Percentiles rank a stretch among this genome's conserved stretches.
Conservation (phyloP, 2,329 filamentous ascomycete genomes). For the Pseudogymnoascus sp. region DNA sequence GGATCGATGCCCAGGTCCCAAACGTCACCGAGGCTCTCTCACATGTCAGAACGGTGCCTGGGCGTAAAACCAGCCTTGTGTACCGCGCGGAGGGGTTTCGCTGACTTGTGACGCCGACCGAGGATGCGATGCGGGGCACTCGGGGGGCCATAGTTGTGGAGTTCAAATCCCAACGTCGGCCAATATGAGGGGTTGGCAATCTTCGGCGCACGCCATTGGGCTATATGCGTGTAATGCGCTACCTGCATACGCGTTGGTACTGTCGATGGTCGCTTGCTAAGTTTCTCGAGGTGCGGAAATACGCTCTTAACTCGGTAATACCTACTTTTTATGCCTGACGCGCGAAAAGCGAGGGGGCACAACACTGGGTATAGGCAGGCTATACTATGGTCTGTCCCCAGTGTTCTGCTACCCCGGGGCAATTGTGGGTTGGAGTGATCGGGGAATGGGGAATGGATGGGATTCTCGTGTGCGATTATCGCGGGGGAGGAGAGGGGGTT, state of each 20-base stretch:
- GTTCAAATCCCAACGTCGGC: neutral
- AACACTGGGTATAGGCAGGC: neutral
- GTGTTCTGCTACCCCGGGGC: neutral
- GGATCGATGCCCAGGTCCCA: neutral
- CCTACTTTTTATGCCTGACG: neutral
- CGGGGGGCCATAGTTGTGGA: neutral
- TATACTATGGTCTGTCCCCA: neutral
- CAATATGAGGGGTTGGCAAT: conserved; percentile 3
- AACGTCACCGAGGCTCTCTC: conserved; percentile 7
- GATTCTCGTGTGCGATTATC: neutral
- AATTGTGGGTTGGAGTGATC: neutral
- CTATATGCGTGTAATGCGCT: neutral
- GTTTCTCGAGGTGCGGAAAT: neutral
- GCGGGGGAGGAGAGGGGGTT: neutral
- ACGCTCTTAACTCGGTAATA: neutral
- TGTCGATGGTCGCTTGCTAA: neutral
- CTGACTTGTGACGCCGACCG: conserved; percentile 7
- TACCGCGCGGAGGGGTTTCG: neutral
- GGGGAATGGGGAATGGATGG: neutral
- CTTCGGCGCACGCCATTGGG: neutral
- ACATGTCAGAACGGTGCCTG: neutral
- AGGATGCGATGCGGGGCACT: neutral
- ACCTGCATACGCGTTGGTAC: neutral
- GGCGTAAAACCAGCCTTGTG: neutral
- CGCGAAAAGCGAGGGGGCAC: neutral